Conservation (phyloP, 2,329 filamentous ascomycete species). For the Sporothrix curviconia region DNA sequence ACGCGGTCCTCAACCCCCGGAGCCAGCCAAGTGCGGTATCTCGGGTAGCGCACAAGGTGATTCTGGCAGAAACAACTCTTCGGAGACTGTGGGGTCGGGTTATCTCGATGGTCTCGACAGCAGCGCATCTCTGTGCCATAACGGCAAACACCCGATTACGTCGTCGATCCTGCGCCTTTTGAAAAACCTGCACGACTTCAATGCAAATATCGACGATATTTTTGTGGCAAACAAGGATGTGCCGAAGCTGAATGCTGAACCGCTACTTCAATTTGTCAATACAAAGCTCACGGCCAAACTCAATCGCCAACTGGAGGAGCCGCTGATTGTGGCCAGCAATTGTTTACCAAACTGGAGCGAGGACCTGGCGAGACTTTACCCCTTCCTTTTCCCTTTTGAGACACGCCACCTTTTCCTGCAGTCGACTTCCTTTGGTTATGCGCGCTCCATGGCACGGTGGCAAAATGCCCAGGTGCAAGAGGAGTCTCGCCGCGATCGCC, state of each 20-base stretch:
- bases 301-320: constrained; percentile 93
- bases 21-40: constrained; percentile 56
- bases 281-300: constrained; percentile 97
- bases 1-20: constrained; percentile 70
- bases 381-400: constrained; percentile 97
- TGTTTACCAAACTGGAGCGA: constrained; percentile 95
- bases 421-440: constrained; percentile 97
- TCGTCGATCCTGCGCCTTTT: constrained; percentile 81
- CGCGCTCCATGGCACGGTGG: constrained; percentile 95
- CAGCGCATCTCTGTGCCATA: constrained; percentile 59
- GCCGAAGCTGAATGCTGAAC: constrained; percentile 68
- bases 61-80: not conserved
- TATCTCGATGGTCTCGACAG: not conserved
- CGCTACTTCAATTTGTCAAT: constrained; percentile 91
- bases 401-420: constrained; percentile 94
- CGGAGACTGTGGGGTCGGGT: not conserved
- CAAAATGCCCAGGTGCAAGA: constrained; percentile 81
- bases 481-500: constrained; percentile 73
- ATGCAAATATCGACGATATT: constrained; percentile 88
- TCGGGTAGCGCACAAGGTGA: constrained; percentile 42
- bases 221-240: constrained; percentile 68
- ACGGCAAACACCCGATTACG: constrained; percentile 77
- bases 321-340: constrained; percentile 91
- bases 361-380: constrained; percentile 85
- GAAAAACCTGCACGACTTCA: constrained; percentile 85